phyloP scores from a whole-genome alignment of 2,329 filamentous ascomycete species.

The Talaromyces rugulosus region DNA sequence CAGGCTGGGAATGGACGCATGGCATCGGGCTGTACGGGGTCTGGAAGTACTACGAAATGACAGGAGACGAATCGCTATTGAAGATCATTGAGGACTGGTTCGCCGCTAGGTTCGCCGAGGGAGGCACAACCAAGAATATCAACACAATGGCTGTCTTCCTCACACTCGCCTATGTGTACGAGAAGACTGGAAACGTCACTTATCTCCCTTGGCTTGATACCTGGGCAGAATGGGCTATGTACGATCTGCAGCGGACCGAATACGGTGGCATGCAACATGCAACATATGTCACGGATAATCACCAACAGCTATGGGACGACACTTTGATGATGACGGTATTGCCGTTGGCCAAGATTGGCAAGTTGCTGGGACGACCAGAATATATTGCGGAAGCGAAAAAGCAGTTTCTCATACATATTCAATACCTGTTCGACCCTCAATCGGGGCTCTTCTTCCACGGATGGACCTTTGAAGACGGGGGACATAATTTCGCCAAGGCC shows the following conservation, averaged over 20 bases:
- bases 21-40: slow-evolving; percentile 76
- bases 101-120: slow-evolving; percentile 60
- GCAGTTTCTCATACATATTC: slow-evolving; percentile 72
- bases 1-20: slow-evolving; percentile 74
- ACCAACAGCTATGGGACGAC: slow-evolving; percentile 77
- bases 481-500: slow-evolving; percentile 55
- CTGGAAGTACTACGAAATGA: slow-evolving; percentile 76
- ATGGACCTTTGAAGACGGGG: slow-evolving; percentile 69
- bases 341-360: slow-evolving; percentile 74
- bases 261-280: slow-evolving; percentile 72
- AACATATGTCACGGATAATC: slow-evolving; percentile 67
- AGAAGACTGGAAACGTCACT: slow-evolving; percentile 63
- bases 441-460: slow-evolving; percentile 77
- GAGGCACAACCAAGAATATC: slow-evolving; percentile 77
- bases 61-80: slow-evolving; percentile 57
- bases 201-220: slow-evolving; percentile 74
- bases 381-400: slow-evolving; percentile 75
- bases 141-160: slow-evolving; percentile 79
- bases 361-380: slow-evolving; percentile 63
- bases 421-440: slow-evolving; percentile 70
- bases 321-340: slow-evolving; percentile 86
- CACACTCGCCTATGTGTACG: slow-evolving; percentile 73
- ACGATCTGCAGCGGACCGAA: slow-evolving; percentile 67
- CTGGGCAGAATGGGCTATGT: slow-evolving; percentile 80
- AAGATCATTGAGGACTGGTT: slow-evolving; percentile 72